A percentile compares a stretch with the other conserved stretches of the same genome.
phyloP scores from a whole-genome alignment of 257 asterid genomes.

The Paraleonurus japonicus region DNA sequence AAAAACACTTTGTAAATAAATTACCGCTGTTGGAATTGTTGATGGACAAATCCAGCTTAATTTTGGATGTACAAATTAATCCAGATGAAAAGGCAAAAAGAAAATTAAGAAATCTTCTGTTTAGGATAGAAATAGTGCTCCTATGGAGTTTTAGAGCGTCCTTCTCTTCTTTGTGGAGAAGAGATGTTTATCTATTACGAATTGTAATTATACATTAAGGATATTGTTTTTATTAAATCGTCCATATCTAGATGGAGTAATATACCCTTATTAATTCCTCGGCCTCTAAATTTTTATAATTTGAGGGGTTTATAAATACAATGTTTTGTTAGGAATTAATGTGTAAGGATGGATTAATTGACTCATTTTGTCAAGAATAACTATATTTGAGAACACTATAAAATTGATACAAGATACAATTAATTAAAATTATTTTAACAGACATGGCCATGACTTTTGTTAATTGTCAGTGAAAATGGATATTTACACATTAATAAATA shows the following conservation, averaged over 20 bases:
- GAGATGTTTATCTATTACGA: constrained; percentile 2
- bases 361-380: no score
- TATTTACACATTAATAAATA: no score
- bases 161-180: constrained; percentile 24
- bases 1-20: constrained; percentile 16
- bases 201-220: neutral
- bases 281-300: neutral
- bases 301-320: constrained; percentile 10
- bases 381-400: no score
- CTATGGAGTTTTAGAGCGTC: constrained; percentile 20
- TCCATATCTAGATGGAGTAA: neutral
- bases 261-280: neutral
- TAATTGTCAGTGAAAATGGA: no score
- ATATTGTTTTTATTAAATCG: neutral
- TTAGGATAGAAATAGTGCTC: constrained; percentile 16
- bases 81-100: neutral
- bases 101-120: neutral
- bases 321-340: no score
- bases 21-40: neutral
- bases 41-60: neutral
- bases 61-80: constrained; percentile 3
- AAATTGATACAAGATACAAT: no score
- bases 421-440: no score
- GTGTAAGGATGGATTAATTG: no score
- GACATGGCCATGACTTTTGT: no score